These are phyloP conservation scores for Globisporangium ultimum DNA, from an alignment of 352 stramenopile genomes.

Conservation along the genomic window DNA sequence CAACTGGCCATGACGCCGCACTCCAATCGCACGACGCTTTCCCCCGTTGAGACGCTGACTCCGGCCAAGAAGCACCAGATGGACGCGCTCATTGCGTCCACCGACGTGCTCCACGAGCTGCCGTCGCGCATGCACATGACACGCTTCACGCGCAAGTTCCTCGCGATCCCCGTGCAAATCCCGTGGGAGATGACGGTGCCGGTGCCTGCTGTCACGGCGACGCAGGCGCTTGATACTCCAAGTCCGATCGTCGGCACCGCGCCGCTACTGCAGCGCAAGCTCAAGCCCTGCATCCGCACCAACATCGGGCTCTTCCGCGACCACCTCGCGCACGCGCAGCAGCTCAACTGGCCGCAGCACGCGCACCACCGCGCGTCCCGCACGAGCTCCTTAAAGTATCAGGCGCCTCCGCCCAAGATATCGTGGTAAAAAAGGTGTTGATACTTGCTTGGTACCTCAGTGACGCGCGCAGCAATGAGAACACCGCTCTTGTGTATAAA, in stretches of 20 bases:
- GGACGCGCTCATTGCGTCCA: conserved; percentile 2
- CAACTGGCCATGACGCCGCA: conserved; percentile 19
- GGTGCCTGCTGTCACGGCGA: conserved; percentile 12
- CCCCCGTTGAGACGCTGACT: conserved; percentile 11
- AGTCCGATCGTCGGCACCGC: conserved; percentile 12
- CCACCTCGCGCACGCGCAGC: conserved; percentile 48
- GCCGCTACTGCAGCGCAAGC: conserved; percentile 35
- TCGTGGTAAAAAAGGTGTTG: not conserved
- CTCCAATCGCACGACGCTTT: not conserved
- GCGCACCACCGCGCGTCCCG: conserved; percentile 23
- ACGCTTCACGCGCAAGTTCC: conserved; percentile 37
- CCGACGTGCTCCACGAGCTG: conserved; percentile 6
- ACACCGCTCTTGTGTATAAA: too few species aligned
- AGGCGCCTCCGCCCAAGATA: not conserved
- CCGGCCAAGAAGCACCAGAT: conserved; percentile 12
- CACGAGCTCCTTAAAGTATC: conserved; percentile 12
- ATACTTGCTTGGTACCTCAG: too few species aligned
- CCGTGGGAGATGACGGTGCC: conserved; percentile 72
- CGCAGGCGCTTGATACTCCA: conserved; percentile 4
- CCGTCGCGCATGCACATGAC: conserved; percentile 20
- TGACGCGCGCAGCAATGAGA: too few species aligned
- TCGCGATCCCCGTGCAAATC: conserved; percentile 49
- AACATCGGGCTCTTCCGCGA: conserved; percentile 57
- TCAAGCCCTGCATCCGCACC: conserved; percentile 56
- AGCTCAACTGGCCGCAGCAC: conserved; percentile 54